phyloP scores from a whole-genome alignment of 2,329 filamentous ascomycete species.

The Myriangium duriaei region DNA sequence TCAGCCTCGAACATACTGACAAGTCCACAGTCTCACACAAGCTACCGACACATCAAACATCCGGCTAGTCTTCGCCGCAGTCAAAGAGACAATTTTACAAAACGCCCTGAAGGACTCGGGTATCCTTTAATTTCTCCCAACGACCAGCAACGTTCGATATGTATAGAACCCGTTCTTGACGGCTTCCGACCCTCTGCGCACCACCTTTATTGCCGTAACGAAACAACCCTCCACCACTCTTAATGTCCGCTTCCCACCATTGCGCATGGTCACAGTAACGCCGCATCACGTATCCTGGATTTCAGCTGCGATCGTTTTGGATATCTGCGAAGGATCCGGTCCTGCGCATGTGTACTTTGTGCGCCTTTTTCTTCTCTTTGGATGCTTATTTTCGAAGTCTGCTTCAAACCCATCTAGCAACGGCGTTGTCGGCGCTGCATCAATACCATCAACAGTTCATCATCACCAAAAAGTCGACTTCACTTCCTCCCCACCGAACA shows the following conservation, averaged over 20 bases:
- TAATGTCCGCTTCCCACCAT: neutral
- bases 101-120: constrained; percentile 97
- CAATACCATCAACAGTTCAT: neutral
- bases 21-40: constrained; percentile 66
- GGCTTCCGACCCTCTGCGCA: constrained; percentile 8
- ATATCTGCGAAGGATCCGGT: constrained; percentile 2
- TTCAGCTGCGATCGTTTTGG: neutral
- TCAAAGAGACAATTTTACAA: constrained; percentile 97
- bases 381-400: constrained; percentile 3
- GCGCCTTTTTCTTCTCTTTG: constrained; percentile 4
- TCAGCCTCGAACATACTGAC: no score
- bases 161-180: constrained; percentile 9
- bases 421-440: constrained; percentile 8
- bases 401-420: constrained; percentile 2
- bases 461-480: constrained; percentile 6
- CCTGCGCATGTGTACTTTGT: neutral
- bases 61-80: constrained; percentile 89
- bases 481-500: constrained; percentile 1
- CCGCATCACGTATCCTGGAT: constrained; percentile 1
- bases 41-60: constrained; percentile 98
- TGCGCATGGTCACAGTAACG: constrained; percentile 3
- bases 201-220: constrained; percentile 7
- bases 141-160: constrained; percentile 5
- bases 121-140: constrained; percentile 48
- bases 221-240: constrained; percentile 2